Evolutionary conservation across 805 yeast species (phyloP), one percentile per base, ranked within the genome.

Genomic region (Metschnikowia gelsemii): DNA sequence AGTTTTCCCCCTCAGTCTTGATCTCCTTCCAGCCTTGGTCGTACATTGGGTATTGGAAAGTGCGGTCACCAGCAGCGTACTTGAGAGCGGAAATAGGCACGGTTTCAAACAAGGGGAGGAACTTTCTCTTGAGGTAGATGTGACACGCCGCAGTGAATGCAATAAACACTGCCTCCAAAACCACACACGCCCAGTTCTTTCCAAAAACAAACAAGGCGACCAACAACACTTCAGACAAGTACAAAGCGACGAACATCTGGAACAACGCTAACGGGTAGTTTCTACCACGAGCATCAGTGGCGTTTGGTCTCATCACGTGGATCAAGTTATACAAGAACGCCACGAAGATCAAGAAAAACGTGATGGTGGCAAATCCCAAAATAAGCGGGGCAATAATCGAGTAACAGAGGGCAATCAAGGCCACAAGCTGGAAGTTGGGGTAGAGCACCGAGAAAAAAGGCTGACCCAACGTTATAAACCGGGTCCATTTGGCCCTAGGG

Each of bases 401-500:
- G 64, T 91, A 91, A 43, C 81, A 75, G 39, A 90, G 58, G 53
- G 79, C 74, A 53, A 93, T 82, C 25, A 86, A 82, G 8, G 82
- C 78, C 66, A 89, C 70, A 47, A 88, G 72, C 51, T 89, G 84
- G 61, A 82, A 82, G 8, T 75, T 70, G 6, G 97, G 96, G 64
- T 85, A 91, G 11, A 79, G 68, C 13, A 85, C 80, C 36, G 97
- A 95, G 86, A 90, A 89, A 18, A 78, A 75, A 32, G 90, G 85
- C 30, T 76, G 72, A 9, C 80, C 74, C 52, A 91, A 69, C 1
- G 70, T 73, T 59, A 78, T 79, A 59, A 64, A 78, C 57, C 96
- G 80, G 46, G 63, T 78, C 96, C 96, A 91, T 69, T 84, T 86
- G 65, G 87, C 82, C 67, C 98, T 81, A 47, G 98, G 98, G 5